Evolutionary conservation across 176 grass and related monocot species (phyloP).

Genomic region (Oryza rufipogon): DNA sequence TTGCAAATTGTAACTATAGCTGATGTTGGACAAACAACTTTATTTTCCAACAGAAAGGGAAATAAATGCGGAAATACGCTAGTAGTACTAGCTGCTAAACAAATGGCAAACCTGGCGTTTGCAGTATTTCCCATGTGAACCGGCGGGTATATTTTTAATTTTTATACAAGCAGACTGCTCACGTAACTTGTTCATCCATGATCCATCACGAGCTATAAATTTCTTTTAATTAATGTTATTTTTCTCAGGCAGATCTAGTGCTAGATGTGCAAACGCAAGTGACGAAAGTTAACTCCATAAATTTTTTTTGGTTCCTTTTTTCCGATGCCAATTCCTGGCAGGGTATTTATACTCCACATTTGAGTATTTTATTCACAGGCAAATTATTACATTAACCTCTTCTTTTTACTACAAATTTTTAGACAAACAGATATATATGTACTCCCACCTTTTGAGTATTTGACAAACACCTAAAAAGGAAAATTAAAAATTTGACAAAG

Average conservation of each 20-base stretch:
- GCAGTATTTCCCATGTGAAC: background rate
- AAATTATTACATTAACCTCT: background rate
- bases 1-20: background rate
- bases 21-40: background rate
- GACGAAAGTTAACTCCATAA: background rate
- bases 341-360: background rate
- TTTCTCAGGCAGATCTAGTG: background rate
- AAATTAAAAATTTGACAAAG: background rate
- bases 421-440: background rate
- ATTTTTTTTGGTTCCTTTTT: background rate
- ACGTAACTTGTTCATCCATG: background rate
- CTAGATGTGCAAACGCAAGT: background rate
- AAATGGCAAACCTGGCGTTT: too few species aligned
- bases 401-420: background rate
- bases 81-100: background rate
- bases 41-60: background rate
- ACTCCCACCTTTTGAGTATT: background rate
- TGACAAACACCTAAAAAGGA: background rate
- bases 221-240: background rate
- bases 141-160: background rate
- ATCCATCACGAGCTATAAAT: background rate
- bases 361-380: background rate
- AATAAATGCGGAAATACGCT: background rate
- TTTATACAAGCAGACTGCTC: background rate
- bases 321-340: background rate